A percentile compares a stretch with the other conserved stretches of the same genome.
Conservation (phyloP, 768 basidiomycete species). For the Tricholoma matsutake region DNA sequence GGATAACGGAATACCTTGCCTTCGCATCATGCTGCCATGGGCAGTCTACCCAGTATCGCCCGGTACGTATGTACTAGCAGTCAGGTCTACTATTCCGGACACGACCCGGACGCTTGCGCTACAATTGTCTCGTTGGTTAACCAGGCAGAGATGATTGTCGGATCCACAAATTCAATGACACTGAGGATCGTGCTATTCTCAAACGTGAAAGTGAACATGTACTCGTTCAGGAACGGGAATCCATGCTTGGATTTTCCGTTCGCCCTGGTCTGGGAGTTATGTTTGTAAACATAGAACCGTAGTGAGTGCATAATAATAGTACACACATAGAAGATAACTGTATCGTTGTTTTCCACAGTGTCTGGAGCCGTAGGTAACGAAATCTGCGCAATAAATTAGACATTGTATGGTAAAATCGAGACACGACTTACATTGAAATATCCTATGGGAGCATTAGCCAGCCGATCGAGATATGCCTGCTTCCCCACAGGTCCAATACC, state of each 20-base stretch:
- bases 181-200: constrained; percentile 10
- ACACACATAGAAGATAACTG: constrained; percentile 11
- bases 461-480: background rate
- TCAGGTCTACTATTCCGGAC: background rate
- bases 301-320: background rate
- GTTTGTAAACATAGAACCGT: background rate
- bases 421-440: background rate
- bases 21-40: too few relatives aligned
- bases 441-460: background rate
- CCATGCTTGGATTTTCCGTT: constrained; percentile 12
- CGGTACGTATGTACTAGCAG: too few relatives aligned
- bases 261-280: constrained; percentile 7
- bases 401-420: too few relatives aligned
- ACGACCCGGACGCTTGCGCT: constrained; percentile 3
- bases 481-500: background rate
- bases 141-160: constrained; percentile 1
- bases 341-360: constrained; percentile 8
- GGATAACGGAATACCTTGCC: too few relatives aligned
- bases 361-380: constrained; percentile 2
- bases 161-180: constrained; percentile 14
- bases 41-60: background rate
- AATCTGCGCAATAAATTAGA: background rate
- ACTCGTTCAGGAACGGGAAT: constrained; percentile 15
- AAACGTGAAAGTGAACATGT: constrained; percentile 15
- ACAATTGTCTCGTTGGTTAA: constrained; percentile 9